Percentiles rank a stretch among this genome's conserved stretches.
Conservation (phyloP, 2,329 filamentous ascomycete genomes). For the Scedosporium aurantiacum region DNA sequence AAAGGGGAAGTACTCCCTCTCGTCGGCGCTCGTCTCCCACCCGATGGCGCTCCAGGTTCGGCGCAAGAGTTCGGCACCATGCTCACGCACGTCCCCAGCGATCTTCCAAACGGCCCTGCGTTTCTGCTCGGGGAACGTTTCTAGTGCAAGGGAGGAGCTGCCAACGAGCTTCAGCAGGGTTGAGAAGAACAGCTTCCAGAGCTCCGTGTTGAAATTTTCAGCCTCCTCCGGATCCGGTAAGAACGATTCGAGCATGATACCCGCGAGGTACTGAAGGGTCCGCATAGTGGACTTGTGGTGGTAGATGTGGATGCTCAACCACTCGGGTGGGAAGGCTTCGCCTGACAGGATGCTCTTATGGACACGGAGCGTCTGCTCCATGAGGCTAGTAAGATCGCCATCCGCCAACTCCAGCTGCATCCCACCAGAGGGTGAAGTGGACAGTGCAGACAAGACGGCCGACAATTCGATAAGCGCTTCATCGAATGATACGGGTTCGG, state of each 20-base stretch:
- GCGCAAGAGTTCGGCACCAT: conserved; percentile 75
- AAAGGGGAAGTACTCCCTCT: conserved; percentile 65
- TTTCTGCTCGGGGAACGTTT: conserved; percentile 96
- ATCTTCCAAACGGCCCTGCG: conserved; percentile 97
- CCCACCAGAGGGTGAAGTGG: conserved; percentile 55
- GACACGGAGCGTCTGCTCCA: conserved; percentile 71
- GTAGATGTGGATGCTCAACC: conserved; percentile 89
- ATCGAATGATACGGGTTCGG: conserved; percentile 56
- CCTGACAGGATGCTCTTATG: conserved; percentile 82
- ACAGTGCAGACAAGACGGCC: conserved; percentile 72
- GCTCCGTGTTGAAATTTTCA: conserved; percentile 80
- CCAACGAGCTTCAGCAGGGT: conserved; percentile 82
- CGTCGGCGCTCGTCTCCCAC: conserved; percentile 81
- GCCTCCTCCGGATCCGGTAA: conserved; percentile 84
- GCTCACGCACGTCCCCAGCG: conserved; percentile 86
- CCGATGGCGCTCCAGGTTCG: conserved; percentile 91
- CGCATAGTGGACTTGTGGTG: conserved; percentile 85
- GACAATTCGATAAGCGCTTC: conserved; percentile 84
- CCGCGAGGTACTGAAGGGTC: conserved; percentile 70
- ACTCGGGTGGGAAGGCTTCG: conserved; percentile 77
- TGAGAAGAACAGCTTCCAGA: conserved; percentile 91
- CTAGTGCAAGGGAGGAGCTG: conserved; percentile 77
- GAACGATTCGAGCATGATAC: conserved; percentile 70
- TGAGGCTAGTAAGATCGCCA: conserved; percentile 61
- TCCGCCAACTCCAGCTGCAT: conserved; percentile 67